Percentiles rank a stretch among this genome's conserved stretches.
phyloP scores from a whole-genome alignment of 345 rosid species.

The Salix udensis region DNA sequence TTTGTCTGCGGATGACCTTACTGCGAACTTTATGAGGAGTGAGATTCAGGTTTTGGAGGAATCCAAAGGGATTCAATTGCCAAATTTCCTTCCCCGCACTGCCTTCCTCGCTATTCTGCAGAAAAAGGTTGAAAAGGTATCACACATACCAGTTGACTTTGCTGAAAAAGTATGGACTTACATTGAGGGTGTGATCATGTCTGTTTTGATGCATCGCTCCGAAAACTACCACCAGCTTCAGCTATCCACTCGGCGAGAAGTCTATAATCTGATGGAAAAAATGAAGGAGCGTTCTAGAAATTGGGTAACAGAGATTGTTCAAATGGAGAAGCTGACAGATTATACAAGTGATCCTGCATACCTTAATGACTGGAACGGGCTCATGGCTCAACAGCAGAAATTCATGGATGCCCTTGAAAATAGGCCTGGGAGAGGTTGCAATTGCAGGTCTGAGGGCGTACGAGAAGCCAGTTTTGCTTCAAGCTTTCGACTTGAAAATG shows the following conservation, averaged over 20 bases:
- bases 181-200: slow-evolving; percentile 3
- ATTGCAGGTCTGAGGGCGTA: neutral
- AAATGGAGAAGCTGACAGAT: slow-evolving; percentile 39
- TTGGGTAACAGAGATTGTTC: slow-evolving; percentile 29
- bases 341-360: slow-evolving; percentile 38
- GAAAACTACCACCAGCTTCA: slow-evolving; percentile 28
- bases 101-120: slow-evolving; percentile 1
- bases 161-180: too few relatives aligned
- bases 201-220: slow-evolving; percentile 13
- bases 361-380: slow-evolving; percentile 18
- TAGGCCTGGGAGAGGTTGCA: slow-evolving; percentile 13
- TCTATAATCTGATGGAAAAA: slow-evolving; percentile 16
- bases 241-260: slow-evolving; percentile 17
- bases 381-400: slow-evolving; percentile 4
- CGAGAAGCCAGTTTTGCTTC: slow-evolving; percentile 1
- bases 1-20: neutral
- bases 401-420: slow-evolving; percentile 1
- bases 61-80: slow-evolving; percentile 28
- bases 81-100: slow-evolving; percentile 29
- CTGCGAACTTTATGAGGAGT: slow-evolving; percentile 13
- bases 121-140: too few relatives aligned
- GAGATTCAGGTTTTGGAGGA: slow-evolving; percentile 36
- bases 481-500: too few relatives aligned
- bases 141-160: too few relatives aligned
- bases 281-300: slow-evolving; percentile 26